Evolutionary conservation across 163 green algal genomes (phyloP), one percentile per base, ranked within the genome.

Genomic region (Scenedesmus sp.): DNA sequence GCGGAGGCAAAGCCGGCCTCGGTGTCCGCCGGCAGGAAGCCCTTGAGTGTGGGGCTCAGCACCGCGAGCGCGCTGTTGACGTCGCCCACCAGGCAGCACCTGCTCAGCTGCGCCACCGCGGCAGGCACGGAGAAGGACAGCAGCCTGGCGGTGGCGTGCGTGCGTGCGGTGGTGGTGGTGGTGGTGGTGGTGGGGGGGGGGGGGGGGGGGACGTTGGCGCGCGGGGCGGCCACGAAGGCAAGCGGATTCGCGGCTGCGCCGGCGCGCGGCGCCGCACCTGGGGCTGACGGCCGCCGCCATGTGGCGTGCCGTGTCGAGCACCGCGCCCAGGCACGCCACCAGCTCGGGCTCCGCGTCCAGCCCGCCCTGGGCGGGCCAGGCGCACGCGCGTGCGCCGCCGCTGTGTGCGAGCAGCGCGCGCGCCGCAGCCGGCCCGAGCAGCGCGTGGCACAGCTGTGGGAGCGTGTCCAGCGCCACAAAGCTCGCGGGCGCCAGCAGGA

Each of bases 221-320:
- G n/a, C n/a, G n/a, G n/a, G n/a, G n/a, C n/a, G n/a, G n/a, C n/a
- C n/a, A n/a, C n/a, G n/a, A n/a, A n/a, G n/a, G n/a, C n/a, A n/a
- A n/a, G n/a, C n/a, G n/a, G n/a, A n/a, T n/a, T n/a, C n/a, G n/a
- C n/a, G n/a, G n/a, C n/a, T n/a, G n/a, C n/a, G n/a, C n/a, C n/a
- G n/a, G n/a, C n/a, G n/a, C n/a, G n/a, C n/a, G n/a, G n/a, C n/a
- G n/a, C n/a, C 67, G 24, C 51, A 76, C 67, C 67, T 64, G 4
- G 67, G 67, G 0, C 51, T 76, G 15, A 76, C 67, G 36, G 51
- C 67, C 39, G 67, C 51, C 29, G 67, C 67, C 51, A 76, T 36
- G 2, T n/a, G 2, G 11, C 67, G 58, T 2, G 67, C 67, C 47
- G 67, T 66, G 3, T 4, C 39, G 9, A 76, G 22, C 18, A 76